Evolutionary conservation across 352 stramenopile genomes (phyloP), one percentile per base, ranked within the genome.

Genomic region (Globisporangium okanoganense): DNA sequence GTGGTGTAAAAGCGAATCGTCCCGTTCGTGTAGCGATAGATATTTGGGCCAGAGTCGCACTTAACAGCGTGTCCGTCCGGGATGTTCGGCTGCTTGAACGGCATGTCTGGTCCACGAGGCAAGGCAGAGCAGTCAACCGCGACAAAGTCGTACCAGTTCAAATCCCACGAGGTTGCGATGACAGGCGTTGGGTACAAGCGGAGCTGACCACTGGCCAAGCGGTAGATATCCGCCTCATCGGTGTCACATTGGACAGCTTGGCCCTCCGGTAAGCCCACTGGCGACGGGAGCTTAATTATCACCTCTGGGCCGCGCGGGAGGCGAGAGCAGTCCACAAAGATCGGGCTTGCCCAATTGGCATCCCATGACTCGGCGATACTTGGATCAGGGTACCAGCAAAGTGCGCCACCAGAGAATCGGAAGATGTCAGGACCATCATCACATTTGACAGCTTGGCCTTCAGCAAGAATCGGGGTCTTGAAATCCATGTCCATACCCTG

Each of bases 141-240:
- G 18, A 54, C 5, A 5, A 16, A 33, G 1, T 51, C 54, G 3
- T 14, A 12, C 59, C 56, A 75, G 27, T 64, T 43, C 1, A 25
- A 0, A 12, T 75, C 67, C 67, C 67, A 75, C 48, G 67, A 75
- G 1, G 47, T 14, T 1, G 67, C 67, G n/a, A 74, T 58, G 9
- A 22, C 27, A 40, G 58, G 56, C 3, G 38, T 66, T n/a, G 64
- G 63, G 47, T 74, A 74, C 51, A 49, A 55, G 12, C 64, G 60
- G 12, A 18, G 40, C 60, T 71, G 43, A 10, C 64, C 64, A 24
- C 50, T 49, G 0, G 41, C 43, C n/a, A 66, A 22, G 18, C 67
- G 59, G 47, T 57, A 74, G 1, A 71, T 56, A 0, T 40, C 51
- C 0, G 35, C 4, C 14, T 44, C 20, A 12, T 29, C 38, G 0